A percentile compares a stretch with the other conserved stretches of the same genome.
phyloP scores from a whole-genome alignment of 805 yeast genomes.

The Kregervanrija pseudodelftensis region DNA sequence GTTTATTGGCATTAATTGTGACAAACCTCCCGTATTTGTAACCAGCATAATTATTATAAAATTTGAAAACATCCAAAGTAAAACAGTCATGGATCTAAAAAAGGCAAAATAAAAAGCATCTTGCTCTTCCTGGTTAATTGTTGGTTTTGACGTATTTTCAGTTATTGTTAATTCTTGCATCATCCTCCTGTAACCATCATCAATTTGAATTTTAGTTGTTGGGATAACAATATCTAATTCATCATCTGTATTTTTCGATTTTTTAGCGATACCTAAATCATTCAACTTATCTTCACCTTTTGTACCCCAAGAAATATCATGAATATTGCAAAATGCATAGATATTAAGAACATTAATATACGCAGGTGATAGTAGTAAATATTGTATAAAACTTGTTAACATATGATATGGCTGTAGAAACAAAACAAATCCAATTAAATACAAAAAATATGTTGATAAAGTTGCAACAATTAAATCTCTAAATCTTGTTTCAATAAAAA shows the following conservation, averaged over 20 bases:
- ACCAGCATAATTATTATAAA: conserved; percentile 78
- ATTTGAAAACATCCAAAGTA: conserved; percentile 85
- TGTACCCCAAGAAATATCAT: conserved; percentile 97
- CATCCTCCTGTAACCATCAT: conserved; percentile 61
- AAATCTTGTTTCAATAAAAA: conserved; percentile 64
- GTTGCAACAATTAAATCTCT: conserved; percentile 85
- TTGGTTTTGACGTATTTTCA: conserved; percentile 19
- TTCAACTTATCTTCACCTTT: conserved; percentile 70
- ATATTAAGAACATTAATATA: conserved; percentile 88
- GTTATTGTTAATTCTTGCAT: conserved; percentile 48
- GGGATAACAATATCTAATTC: conserved; percentile 68
- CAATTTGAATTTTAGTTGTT: conserved; percentile 69
- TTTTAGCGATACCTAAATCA: conserved; percentile 81
- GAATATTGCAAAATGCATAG: conserved; percentile 93
- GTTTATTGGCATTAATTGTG: conserved; percentile 26
- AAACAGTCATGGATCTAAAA: conserved; percentile 80
- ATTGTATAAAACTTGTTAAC: conserved; percentile 82
- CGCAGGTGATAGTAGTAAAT: conserved; percentile 76
- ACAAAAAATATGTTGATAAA: conserved; percentile 75
- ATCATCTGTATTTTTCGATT: conserved; percentile 43
- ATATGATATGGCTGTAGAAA: conserved; percentile 91
- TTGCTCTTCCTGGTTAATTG: conserved; percentile 34
- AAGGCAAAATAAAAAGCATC: conserved; percentile 84
- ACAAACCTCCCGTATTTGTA: conserved; percentile 74
- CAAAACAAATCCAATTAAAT: conserved; percentile 68